A percentile compares a stretch with the other conserved stretches of the same genome.
Conservation (phyloP, 1,284 basidiomycete species). For the Clitocybe nebularis region DNA sequence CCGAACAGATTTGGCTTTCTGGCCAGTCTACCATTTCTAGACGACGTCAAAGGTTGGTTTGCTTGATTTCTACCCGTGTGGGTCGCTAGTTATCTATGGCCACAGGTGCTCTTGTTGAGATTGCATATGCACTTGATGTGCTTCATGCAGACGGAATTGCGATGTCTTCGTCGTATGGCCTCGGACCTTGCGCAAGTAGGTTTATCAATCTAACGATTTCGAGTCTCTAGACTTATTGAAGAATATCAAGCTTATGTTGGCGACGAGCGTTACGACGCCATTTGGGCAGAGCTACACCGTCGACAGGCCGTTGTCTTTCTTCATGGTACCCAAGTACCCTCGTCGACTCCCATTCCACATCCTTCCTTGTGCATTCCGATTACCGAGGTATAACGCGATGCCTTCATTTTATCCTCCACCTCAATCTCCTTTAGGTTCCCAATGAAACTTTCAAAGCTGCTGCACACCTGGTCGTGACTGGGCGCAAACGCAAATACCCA, state of each 20-base stretch:
- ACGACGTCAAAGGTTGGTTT: conserved; percentile 52
- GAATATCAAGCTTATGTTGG: conserved; percentile 55
- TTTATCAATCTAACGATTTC: conserved; percentile 5
- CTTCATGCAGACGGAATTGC: conserved; percentile 59
- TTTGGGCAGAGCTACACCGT: conserved; percentile 63
- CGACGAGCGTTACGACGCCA: conserved; percentile 53
- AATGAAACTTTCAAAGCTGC: conserved; percentile 78
- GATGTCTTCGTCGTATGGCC: conserved; percentile 60
- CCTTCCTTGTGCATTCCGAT: conserved; percentile 60
- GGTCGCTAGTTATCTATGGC: background rate
- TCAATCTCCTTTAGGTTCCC: conserved; percentile 47
- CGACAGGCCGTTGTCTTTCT: conserved; percentile 60
- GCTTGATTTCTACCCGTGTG: background rate
- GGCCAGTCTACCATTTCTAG: conserved; percentile 55
- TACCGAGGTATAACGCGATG: conserved; percentile 45
- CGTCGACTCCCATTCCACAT: conserved; percentile 60
- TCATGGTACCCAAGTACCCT: conserved; percentile 63
- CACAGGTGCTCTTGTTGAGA: conserved; percentile 52
- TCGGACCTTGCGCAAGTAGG: conserved; percentile 40
- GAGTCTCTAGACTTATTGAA: background rate
- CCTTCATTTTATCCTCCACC: background rate
- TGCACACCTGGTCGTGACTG: conserved; percentile 66
- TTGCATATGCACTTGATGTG: conserved; percentile 53
- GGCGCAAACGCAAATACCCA: conserved; percentile 57
- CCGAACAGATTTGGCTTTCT: conserved; percentile 63